Conservation (phyloP, 768 basidiomycete species). For the Jaapia argillacea region DNA sequence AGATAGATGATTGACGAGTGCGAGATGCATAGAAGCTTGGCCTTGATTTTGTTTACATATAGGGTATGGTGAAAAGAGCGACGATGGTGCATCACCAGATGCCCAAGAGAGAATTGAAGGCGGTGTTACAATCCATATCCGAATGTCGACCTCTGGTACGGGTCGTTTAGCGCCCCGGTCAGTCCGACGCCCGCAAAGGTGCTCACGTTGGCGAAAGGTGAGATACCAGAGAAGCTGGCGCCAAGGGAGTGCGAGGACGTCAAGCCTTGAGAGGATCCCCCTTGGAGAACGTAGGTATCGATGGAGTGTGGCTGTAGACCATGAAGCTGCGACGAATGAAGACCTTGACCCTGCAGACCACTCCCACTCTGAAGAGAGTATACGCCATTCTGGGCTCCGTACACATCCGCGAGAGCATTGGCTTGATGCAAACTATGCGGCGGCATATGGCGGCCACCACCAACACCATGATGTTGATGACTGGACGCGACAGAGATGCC, state of each 20-base stretch:
- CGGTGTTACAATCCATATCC: conserved; percentile 64
- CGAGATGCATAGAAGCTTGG: conserved; percentile 2
- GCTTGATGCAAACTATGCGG: conserved; percentile 37
- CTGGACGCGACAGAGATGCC: conserved; percentile 33
- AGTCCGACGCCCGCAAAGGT: conserved; percentile 36
- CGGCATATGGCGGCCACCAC: conserved; percentile 39
- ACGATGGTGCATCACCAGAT: neutral
- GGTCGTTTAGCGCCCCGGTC: conserved; percentile 52
- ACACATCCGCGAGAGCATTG: conserved; percentile 55
- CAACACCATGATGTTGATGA: conserved; percentile 21
- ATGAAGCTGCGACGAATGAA: conserved; percentile 46
- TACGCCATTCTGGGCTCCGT: conserved; percentile 49
- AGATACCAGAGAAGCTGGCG: conserved; percentile 46
- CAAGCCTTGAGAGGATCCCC: conserved; percentile 48
- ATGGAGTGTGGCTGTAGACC: conserved; percentile 61
- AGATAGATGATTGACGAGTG: conserved; percentile 6
- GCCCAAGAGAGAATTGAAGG: neutral
- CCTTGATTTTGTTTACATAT: neutral
- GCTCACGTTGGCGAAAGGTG: conserved; percentile 43
- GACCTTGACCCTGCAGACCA: conserved; percentile 48
- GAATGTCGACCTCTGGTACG: conserved; percentile 65
- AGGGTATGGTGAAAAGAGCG: neutral
- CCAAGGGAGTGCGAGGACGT: conserved; percentile 47
- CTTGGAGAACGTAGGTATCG: conserved; percentile 75
- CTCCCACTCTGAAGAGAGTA: conserved; percentile 48